These are phyloP conservation scores for Pyrus bretschneideri DNA, from an alignment of 306 rosid genomes.

Conservation along the genomic window DNA sequence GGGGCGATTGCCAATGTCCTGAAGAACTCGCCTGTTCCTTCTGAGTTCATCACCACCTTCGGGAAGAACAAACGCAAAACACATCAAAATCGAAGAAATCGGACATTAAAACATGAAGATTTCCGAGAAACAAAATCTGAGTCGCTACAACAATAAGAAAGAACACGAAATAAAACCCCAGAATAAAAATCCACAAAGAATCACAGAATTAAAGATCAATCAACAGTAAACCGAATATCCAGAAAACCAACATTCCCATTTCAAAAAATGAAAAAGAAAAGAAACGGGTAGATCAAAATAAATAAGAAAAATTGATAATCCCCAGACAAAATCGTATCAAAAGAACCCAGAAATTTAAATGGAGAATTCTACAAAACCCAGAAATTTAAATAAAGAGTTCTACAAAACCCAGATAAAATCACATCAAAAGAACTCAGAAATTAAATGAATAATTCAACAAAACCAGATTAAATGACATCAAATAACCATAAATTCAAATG, in stretches of 20 bases:
- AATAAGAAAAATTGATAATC: too few relatives aligned
- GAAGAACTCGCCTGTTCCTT: constrained; percentile 50
- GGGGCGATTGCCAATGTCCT: constrained; percentile 50
- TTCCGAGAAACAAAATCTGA: neutral
- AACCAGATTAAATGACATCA: neutral
- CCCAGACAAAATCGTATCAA: too few relatives aligned
- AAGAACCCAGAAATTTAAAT: too few relatives aligned
- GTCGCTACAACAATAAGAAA: neutral
- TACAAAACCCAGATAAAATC: neutral
- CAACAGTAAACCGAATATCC: too few relatives aligned
- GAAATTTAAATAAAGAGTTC: neutral
- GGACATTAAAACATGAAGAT: too few relatives aligned
- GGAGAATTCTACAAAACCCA: too few relatives aligned
- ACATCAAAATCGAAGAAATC: too few relatives aligned
- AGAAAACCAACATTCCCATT: too few relatives aligned
- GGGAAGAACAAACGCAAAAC: neutral
- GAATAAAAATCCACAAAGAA: neutral
- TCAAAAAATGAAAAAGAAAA: too few relatives aligned
- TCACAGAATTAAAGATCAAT: neutral
- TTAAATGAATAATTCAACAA: too few relatives aligned
- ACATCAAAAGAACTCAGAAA: neutral
- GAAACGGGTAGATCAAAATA: too few relatives aligned
- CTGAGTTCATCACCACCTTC: constrained; percentile 48
- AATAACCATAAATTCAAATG: neutral
- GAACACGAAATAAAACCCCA: neutral